phyloP scores from a whole-genome alignment of 2,329 filamentous ascomycete genomes.

The Neophaeococcomyces mojaviensis region DNA sequence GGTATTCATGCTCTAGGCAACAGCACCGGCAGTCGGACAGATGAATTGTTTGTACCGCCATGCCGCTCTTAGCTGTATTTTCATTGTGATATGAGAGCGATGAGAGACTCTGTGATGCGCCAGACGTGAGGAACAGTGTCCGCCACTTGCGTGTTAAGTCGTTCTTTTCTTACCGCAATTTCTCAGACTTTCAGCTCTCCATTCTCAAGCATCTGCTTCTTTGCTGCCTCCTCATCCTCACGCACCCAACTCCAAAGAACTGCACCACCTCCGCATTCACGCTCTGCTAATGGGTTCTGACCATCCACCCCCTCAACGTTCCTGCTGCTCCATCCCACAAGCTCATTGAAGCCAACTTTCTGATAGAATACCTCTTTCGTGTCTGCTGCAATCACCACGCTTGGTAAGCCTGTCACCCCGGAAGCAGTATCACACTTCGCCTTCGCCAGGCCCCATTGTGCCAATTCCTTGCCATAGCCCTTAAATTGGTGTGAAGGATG shows the following conservation, averaged over 20 bases:
- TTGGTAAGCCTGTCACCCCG: constrained; percentile 8
- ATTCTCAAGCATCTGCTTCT: not conserved
- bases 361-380: constrained; percentile 14
- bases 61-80: too few species aligned
- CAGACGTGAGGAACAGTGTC: too few species aligned
- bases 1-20: too few species aligned
- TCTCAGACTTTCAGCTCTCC: too few species aligned
- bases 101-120: too few species aligned
- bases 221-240: constrained; percentile 1
- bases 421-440: constrained; percentile 9
- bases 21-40: too few species aligned
- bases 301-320: constrained; percentile 5
- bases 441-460: constrained; percentile 5
- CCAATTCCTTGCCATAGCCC: constrained; percentile 12
- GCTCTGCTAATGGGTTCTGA: constrained; percentile 10
- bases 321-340: constrained; percentile 10
- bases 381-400: constrained; percentile 10
- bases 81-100: too few species aligned
- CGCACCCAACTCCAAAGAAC: constrained; percentile 11
- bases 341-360: constrained; percentile 12
- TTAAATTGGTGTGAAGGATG: constrained; percentile 13
- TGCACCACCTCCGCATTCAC: constrained; percentile 9
- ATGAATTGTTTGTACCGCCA: too few species aligned
- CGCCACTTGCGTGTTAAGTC: too few species aligned
- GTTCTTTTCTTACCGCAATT: too few species aligned